Base-by-base conservation (phyloP, 1,284 basidiomycete species). In the Fomitopsis betulina region DNA sequence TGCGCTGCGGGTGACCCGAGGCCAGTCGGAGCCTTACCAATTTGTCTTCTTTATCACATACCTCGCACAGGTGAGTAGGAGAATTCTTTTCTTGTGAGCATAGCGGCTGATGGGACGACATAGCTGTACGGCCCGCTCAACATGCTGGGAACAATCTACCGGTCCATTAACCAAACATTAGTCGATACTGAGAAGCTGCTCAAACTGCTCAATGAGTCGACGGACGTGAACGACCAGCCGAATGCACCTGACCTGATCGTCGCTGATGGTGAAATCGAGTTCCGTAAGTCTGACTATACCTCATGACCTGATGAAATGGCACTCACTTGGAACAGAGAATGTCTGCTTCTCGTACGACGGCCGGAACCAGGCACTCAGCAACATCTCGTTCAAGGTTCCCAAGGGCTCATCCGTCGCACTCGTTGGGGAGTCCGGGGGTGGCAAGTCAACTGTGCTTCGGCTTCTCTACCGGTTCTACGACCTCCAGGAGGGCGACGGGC, bases 401-500 rank as follows among this genome's bases (percentile, higher is more conserved):
- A 91, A 86, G 68, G 89, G 87, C 15, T 84, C 84, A 5, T 87
- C 89, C 12, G 91, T 94, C 12, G 93, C 93, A 0, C 80, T 95
- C 27, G 91, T 95, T 15, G 91, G 88, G 43, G 86, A 91, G 68
- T 88, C 89, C 17, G 91, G 91, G 5, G 78, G 88, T 13, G 89
- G 91, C 40, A 94, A 94, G 71, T 90, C 87, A 8, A 93, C 93
- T 0, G 83, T 95, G 56, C 74, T 94, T 56, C 86, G 92, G 17
- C 79, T 94, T 50, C 78, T 97, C 15, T 96, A 93, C 71, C 83
- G 94, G 49, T 94, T 97, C 76, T 96, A 96, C 71, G 94, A 96
- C 67, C 79, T 94, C 21, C 79, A 81, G 33, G 81, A 83, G 56
- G 90, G 90, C 35, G 79, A 87, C 62, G 88, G 88, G 17, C 78